Evolutionary conservation across 2,329 filamentous ascomycete genomes (phyloP), one percentile per base, ranked within the genome.

Genomic region (Trichoderma endophyticum): DNA sequence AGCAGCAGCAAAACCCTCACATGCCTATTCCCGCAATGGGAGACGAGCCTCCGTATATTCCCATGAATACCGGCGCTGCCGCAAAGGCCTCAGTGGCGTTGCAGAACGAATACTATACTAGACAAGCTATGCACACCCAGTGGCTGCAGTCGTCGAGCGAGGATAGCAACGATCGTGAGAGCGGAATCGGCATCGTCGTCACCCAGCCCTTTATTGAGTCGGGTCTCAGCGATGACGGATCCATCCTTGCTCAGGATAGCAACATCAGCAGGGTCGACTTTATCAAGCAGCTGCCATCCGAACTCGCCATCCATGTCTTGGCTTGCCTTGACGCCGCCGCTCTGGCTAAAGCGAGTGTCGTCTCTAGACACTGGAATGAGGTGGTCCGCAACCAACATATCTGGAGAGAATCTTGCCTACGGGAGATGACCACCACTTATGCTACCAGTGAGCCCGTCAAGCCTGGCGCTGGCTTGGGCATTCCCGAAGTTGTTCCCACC

Each of bases 371-470:
- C 6, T 91, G 89, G 89, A 77, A 82, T 51, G 72, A 77, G 14
- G 78, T 86, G 1, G 80, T 85, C 4, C 77, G 79, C 32, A 88
- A 88, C 74, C 86, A 87, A 75, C 87, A 90, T 76, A 84, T 91
- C 61, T 91, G 89, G 89, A 84, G 88, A 18, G 86, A 90, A 76
- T 89, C 88, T 1, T 91, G 90, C 76, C 79, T 91, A 36, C 83
- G 89, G 18, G 87, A 90, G 76, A 90, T 88, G 78, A 87, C 88
- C 0, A 79, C 79, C 32, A 90, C 89, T 0, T 91, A 87, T 78
- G 89, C 89, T 24, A 90, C 87, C 4, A 85, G 87, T 71, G 80
- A 80, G 0, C 83, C 85, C 3, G 81, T 91, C 60, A 80, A 80
- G 70, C 85, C 89, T 0, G 88, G 88, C 39, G 79, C 81, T 2